phyloP scores from a whole-genome alignment of 371 early-diverging fungal genomes.

The Racocetra persica region DNA sequence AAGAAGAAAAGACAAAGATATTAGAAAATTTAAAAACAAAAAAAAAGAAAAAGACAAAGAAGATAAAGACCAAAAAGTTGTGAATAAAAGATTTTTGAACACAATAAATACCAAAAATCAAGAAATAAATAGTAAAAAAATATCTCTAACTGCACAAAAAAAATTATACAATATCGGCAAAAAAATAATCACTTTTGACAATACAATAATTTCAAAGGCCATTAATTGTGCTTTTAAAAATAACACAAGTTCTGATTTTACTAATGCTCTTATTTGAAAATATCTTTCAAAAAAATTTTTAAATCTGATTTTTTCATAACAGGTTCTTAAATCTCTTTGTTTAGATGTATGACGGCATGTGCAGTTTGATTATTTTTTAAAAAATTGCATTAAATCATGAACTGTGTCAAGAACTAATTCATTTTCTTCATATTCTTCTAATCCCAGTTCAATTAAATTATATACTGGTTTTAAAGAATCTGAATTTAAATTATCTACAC shows the following conservation, averaged over 20 bases:
- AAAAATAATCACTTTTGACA: too few relatives aligned
- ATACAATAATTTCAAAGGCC: not conserved
- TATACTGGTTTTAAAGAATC: not conserved
- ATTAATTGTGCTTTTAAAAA: conserved; percentile 14
- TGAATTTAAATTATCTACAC: too few relatives aligned
- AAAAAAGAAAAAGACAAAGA: too few relatives aligned
- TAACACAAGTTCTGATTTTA: conserved; percentile 4
- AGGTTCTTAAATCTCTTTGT: conserved; percentile 5
- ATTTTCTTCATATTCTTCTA: conserved; percentile 23
- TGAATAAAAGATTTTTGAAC: too few relatives aligned
- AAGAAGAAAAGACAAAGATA: too few relatives aligned
- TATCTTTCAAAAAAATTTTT: not conserved
- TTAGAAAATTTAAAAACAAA: too few relatives aligned
- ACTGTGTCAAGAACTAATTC: not conserved
- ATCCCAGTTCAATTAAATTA: not conserved
- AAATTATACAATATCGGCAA: too few relatives aligned
- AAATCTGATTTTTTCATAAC: conserved; percentile 6
- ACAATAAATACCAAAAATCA: too few relatives aligned
- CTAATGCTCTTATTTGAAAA: not conserved
- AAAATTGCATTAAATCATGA: conserved; percentile 15
- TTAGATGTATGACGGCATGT: not conserved
- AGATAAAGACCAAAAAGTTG: too few relatives aligned
- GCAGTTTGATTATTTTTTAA: not conserved
- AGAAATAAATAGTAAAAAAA: too few relatives aligned
- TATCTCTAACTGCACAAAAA: too few relatives aligned